Conservation (phyloP, 2,329 filamentous ascomycete species). For the Dothistroma pini region DNA sequence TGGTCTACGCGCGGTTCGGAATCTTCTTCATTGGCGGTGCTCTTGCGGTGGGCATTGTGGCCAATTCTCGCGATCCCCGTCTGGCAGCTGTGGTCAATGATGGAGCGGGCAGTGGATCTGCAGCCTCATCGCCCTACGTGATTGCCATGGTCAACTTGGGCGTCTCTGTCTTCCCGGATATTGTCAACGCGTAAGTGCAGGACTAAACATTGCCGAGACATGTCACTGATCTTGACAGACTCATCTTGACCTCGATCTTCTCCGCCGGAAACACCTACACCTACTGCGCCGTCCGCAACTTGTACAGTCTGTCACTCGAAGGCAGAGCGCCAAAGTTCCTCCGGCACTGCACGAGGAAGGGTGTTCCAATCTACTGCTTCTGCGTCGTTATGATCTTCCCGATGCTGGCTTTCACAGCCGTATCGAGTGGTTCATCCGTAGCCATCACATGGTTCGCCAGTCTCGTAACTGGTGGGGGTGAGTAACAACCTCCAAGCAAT, state of each 20-base stretch:
- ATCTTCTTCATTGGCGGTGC: slow-evolving; percentile 48
- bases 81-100: slow-evolving; percentile 26
- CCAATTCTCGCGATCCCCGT: slow-evolving; percentile 32
- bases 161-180: slow-evolving; percentile 42
- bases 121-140: slow-evolving; percentile 36
- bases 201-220: background rate
- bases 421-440: slow-evolving; percentile 30
- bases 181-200: slow-evolving; percentile 32
- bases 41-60: slow-evolving; percentile 43
- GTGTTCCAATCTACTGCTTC: slow-evolving; percentile 60
- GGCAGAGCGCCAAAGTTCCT: slow-evolving; percentile 54
- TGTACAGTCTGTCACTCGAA: slow-evolving; percentile 53
- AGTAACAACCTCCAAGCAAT: slow-evolving; percentile 3
- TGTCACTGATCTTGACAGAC: slow-evolving; percentile 11
- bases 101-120: slow-evolving; percentile 26
- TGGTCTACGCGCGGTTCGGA: slow-evolving; percentile 45
- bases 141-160: slow-evolving; percentile 42
- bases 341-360: slow-evolving; percentile 56
- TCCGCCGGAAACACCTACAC: slow-evolving; percentile 56
- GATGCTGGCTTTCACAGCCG: slow-evolving; percentile 35
- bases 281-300: slow-evolving; percentile 51
- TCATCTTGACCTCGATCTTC: slow-evolving; percentile 52
- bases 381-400: slow-evolving; percentile 43
- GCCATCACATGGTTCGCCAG: slow-evolving; percentile 45
- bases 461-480: slow-evolving; percentile 55